Conservation (phyloP, 176 grass and related monocot species). For the Rhynchospora breviuscula region DNA sequence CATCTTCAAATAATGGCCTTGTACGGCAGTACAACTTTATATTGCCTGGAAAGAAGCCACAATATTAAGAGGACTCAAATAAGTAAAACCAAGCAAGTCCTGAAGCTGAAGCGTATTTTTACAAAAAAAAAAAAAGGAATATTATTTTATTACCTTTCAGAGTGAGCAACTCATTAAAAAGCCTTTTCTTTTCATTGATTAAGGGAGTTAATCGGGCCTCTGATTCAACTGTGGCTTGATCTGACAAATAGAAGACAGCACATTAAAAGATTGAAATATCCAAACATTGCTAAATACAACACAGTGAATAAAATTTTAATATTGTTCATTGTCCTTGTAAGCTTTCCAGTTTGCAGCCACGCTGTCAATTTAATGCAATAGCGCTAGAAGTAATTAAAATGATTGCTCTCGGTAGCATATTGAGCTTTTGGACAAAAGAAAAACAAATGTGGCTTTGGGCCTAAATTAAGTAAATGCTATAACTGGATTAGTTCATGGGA, state of each 20-base stretch:
- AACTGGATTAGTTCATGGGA: neutral
- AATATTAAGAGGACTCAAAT: slow-evolving; percentile 17
- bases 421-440: neutral
- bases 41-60: slow-evolving; percentile 60
- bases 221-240: slow-evolving; percentile 93
- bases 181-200: slow-evolving; percentile 85
- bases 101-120: neutral
- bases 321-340: neutral
- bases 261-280: slow-evolving; percentile 2
- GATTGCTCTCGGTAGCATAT: slow-evolving; percentile 4
- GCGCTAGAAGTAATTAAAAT: neutral
- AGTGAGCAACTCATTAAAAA: slow-evolving; percentile 93
- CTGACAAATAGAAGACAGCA: slow-evolving; percentile 38
- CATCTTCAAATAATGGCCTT: slow-evolving; percentile 85
- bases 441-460: neutral
- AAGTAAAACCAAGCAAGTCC: slow-evolving; percentile 15
- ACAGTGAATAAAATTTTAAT: neutral
- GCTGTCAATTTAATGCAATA: neutral
- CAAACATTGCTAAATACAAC: neutral
- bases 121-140: slow-evolving; percentile 18
- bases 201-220: slow-evolving; percentile 85
- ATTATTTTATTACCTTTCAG: slow-evolving; percentile 53
- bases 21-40: slow-evolving; percentile 87
- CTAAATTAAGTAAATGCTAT: neutral
- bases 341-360: neutral